Percentiles rank a stretch among this genome's conserved stretches.
phyloP scores from a whole-genome alignment of 1,139 yeast species.

The Protomyces pachydermus region DNA sequence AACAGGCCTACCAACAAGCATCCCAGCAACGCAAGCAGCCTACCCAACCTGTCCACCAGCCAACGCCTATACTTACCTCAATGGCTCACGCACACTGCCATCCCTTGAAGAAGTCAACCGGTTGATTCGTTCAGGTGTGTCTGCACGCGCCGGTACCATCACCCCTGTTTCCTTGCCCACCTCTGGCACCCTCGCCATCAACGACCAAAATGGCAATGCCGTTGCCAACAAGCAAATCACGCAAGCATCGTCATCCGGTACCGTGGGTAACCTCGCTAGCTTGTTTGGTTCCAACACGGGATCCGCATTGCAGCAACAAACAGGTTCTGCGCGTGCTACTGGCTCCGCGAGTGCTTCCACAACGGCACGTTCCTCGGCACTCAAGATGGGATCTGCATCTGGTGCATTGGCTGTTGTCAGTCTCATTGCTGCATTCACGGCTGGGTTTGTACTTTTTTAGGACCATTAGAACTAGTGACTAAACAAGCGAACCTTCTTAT shows the following conservation, averaged over 20 bases:
- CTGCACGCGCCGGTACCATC: conserved; percentile 26
- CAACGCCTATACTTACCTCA: conserved; percentile 37
- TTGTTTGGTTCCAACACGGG: conserved; percentile 19
- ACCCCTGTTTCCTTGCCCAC: conserved; percentile 42
- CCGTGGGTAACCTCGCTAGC: conserved; percentile 5
- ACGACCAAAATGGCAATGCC: conserved; percentile 50
- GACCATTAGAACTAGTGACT: conserved; percentile 53
- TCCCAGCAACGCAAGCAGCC: conserved; percentile 34
- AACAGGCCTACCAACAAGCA: conserved; percentile 33
- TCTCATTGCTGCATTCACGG: neutral
- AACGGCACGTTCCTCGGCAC: neutral
- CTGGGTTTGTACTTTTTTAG: neutral
- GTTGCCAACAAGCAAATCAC: conserved; percentile 42
- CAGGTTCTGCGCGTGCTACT: neutral
- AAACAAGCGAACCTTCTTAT: conserved; percentile 90
- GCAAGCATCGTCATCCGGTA: conserved; percentile 9
- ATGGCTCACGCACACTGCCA: conserved; percentile 36
- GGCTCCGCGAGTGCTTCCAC: neutral
- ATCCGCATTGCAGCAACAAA: conserved; percentile 1
- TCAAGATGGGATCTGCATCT: neutral
- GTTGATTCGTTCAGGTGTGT: conserved; percentile 9
- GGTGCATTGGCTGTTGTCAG: neutral
- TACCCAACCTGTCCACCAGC: conserved; percentile 32
- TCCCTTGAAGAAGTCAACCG: conserved; percentile 33
- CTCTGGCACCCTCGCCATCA: conserved; percentile 44